These are phyloP conservation scores for Lasiosphaeris hirsuta DNA, from an alignment of 495 filamentous ascomycete genomes.

Conservation along the genomic window DNA sequence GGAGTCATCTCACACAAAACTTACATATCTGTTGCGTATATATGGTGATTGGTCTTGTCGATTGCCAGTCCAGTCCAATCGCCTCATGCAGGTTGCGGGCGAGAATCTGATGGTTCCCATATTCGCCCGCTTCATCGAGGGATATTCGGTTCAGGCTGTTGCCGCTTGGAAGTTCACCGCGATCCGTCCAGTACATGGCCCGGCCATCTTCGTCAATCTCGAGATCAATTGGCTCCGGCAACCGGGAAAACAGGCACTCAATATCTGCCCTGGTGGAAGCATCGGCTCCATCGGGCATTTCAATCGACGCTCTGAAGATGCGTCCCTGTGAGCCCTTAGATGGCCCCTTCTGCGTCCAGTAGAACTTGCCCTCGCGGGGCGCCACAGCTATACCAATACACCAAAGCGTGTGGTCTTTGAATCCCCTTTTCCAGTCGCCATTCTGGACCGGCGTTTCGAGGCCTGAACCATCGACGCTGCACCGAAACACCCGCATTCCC, in stretches of 20 bases:
- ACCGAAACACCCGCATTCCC: slow-evolving; percentile 46
- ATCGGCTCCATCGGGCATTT: slow-evolving; percentile 27
- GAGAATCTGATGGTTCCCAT: slow-evolving; percentile 15
- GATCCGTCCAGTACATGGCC: slow-evolving; percentile 54
- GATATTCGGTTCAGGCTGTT: slow-evolving; percentile 42
- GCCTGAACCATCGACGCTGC: slow-evolving; percentile 43
- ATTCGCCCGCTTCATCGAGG: slow-evolving; percentile 15
- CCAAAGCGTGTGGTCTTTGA: slow-evolving; percentile 42
- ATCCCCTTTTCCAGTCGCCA: slow-evolving; percentile 23
- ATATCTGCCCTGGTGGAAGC: slow-evolving; percentile 35
- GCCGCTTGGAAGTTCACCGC: slow-evolving; percentile 49
- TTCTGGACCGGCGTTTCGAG: slow-evolving; percentile 43
- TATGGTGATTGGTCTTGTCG: slow-evolving; percentile 33
- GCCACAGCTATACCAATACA: slow-evolving; percentile 52
- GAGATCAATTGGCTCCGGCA: slow-evolving; percentile 57
- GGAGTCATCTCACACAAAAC: not conserved
- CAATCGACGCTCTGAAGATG: slow-evolving; percentile 43
- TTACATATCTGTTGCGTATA: slow-evolving; percentile 45
- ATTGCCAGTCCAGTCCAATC: slow-evolving; percentile 47
- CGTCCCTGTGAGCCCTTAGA: slow-evolving; percentile 44
- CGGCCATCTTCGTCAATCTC: slow-evolving; percentile 40
- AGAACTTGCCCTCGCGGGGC: slow-evolving; percentile 37
- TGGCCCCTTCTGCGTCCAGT: slow-evolving; percentile 57
- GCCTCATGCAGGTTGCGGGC: slow-evolving; percentile 47
- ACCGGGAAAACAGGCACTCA: slow-evolving; percentile 35